A percentile compares a stretch with the other conserved stretches of the same genome.
These are phyloP conservation scores for Stylosanthes scabra DNA, from an alignment of 331 rosid species.

Conservation along the genomic window DNA sequence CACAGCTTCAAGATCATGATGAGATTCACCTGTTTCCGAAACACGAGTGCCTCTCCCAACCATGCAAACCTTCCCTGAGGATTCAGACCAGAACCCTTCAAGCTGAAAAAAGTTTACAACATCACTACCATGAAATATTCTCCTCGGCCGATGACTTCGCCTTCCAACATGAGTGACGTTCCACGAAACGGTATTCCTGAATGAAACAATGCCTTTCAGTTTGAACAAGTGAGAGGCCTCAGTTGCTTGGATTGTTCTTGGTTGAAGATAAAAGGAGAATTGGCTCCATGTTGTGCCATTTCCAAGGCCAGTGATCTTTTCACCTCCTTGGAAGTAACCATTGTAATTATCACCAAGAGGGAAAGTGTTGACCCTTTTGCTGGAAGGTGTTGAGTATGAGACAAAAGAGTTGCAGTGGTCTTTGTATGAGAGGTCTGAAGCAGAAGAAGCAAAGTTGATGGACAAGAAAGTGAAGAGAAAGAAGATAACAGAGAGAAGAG, in stretches of 20 bases:
- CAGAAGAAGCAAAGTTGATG: conserved; percentile 36
- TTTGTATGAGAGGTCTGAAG: conserved; percentile 37
- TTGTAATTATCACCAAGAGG: conserved; percentile 14
- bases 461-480: conserved; percentile 28
- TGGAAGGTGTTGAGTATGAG: conserved; percentile 35
- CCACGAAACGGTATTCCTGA: conserved; percentile 14
- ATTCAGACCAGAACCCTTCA: conserved; percentile 64
- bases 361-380: neutral
- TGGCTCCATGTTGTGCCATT: neutral
- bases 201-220: conserved; percentile 34
- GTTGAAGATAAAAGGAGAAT: conserved; percentile 8
- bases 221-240: conserved; percentile 40
- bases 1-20: conserved; percentile 30
- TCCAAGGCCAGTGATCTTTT: conserved; percentile 22
- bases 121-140: neutral
- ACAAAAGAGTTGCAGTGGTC: conserved; percentile 52
- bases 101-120: conserved; percentile 35
- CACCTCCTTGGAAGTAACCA: conserved; percentile 52
- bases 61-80: conserved; percentile 68
- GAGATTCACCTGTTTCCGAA: conserved; percentile 30
- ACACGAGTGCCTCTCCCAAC: conserved; percentile 43
- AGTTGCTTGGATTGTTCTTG: conserved; percentile 23
- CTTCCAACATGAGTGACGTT: conserved; percentile 9
- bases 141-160: neutral
- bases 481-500: conserved; percentile 36